A percentile compares a stretch with the other conserved stretches of the same genome.
phyloP scores from a whole-genome alignment of 768 basidiomycete species.

The Boletellus sp. region DNA sequence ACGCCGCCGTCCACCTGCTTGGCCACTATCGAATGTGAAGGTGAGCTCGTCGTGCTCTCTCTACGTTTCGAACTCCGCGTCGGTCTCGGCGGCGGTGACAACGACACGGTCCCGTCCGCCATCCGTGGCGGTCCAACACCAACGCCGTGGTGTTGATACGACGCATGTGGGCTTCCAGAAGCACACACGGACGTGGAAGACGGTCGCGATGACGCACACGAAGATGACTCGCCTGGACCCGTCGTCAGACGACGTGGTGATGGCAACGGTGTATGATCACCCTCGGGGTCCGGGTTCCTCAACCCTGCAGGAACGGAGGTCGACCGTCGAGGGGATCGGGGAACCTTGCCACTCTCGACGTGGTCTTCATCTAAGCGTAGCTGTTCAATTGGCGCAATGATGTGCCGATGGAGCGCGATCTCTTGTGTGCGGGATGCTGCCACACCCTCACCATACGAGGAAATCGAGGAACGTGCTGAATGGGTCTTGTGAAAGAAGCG shows the following conservation, averaged over 20 bases:
- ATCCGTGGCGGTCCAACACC: constrained; percentile 3
- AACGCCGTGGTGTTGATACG: constrained; percentile 17
- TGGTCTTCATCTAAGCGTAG: constrained; percentile 35
- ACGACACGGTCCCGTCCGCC: constrained; percentile 20
- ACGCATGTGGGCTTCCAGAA: constrained; percentile 40
- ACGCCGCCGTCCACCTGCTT: not conserved
- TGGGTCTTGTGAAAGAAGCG: constrained; percentile 48
- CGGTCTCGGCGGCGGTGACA: constrained; percentile 30
- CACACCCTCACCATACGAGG: constrained; percentile 48
- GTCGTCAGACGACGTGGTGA: constrained; percentile 10
- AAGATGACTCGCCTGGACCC: constrained; percentile 19
- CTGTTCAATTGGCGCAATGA: constrained; percentile 56
- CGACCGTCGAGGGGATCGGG: constrained; percentile 17
- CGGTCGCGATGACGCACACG: constrained; percentile 38
- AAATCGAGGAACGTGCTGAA: constrained; percentile 51
- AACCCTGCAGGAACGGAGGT: constrained; percentile 17
- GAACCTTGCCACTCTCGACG: not conserved
- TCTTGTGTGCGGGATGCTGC: constrained; percentile 38
- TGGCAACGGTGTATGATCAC: constrained; percentile 6
- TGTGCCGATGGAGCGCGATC: constrained; percentile 38
- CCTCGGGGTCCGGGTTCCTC: constrained; percentile 5
- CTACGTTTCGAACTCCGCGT: constrained; percentile 13
- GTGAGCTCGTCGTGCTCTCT: constrained; percentile 4
- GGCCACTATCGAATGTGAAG: constrained; percentile 6
- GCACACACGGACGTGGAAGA: constrained; percentile 35